Evolutionary conservation across 352 stramenopile genomes (phyloP).

Genomic region (Globisporangium parvum): DNA sequence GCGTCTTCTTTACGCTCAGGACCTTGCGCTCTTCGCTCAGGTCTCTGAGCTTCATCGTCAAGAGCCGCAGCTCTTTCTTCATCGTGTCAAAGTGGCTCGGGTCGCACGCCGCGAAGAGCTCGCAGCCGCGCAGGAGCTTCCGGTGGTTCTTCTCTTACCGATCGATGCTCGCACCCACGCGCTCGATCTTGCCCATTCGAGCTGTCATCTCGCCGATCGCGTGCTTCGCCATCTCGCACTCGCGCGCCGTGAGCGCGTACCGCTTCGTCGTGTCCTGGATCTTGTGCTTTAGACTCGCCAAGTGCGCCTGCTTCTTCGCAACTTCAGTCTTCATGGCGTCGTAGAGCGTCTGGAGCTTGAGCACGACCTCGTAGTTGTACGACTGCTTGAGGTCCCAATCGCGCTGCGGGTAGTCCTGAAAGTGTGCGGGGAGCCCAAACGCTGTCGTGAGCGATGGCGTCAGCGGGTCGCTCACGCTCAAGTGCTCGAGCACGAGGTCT

Average conservation of each 20-base stretch:
- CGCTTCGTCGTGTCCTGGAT: conserved; percentile 53
- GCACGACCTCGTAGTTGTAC: conserved; percentile 71
- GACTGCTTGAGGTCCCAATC: conserved; percentile 75
- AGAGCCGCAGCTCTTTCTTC: conserved; percentile 64
- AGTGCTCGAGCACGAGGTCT: conserved; percentile 16
- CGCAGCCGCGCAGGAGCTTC: conserved; percentile 59
- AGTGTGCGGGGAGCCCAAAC: conserved; percentile 61
- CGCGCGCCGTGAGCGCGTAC: conserved; percentile 63
- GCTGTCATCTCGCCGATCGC: conserved; percentile 69
- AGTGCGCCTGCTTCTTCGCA: conserved; percentile 51
- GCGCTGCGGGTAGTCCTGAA: conserved; percentile 73
- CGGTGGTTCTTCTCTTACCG: conserved; percentile 66
- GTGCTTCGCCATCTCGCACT: conserved; percentile 73
- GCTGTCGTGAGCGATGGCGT: conserved; percentile 26
- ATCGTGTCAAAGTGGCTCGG: conserved; percentile 49
- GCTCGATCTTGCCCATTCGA: conserved; percentile 62
- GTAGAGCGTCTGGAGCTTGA: conserved; percentile 72
- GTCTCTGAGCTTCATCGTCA: conserved; percentile 71
- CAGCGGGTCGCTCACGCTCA: conserved; percentile 16
- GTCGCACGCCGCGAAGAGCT: conserved; percentile 54
- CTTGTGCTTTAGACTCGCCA: conserved; percentile 53
- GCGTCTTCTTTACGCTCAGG: conserved; percentile 50
- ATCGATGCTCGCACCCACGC: conserved; percentile 54
- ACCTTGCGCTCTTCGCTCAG: conserved; percentile 62
- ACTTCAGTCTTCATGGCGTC: conserved; percentile 58